A percentile compares a stretch with the other conserved stretches of the same genome.
Evolutionary conservation across 2,329 filamentous ascomycete genomes (phyloP).

Genomic region (Niveomyces coronatus): DNA sequence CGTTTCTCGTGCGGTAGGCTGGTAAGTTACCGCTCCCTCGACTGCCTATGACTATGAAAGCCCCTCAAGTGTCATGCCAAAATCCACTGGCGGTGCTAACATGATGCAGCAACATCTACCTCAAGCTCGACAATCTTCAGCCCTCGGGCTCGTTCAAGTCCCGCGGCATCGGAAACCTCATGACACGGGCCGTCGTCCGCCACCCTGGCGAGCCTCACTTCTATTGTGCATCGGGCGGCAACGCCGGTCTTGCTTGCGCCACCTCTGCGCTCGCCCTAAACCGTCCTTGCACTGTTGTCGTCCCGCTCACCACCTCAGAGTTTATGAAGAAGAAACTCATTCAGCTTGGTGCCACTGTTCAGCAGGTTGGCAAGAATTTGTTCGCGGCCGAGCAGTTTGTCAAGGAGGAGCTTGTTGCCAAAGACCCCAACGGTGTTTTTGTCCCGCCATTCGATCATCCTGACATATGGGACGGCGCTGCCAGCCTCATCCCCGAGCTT

Average conservation of each 20-base stretch:
- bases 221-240: slow-evolving; percentile 73
- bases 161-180: slow-evolving; percentile 62
- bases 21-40: too few species aligned
- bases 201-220: slow-evolving; percentile 46
- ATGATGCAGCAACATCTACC: slow-evolving; percentile 56
- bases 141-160: too few species aligned
- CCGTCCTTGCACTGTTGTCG: slow-evolving; percentile 62
- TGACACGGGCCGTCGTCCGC: slow-evolving; percentile 32
- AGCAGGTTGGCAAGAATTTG: slow-evolving; percentile 59
- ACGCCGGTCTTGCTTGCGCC: slow-evolving; percentile 75
- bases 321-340: slow-evolving; percentile 63
- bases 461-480: slow-evolving; percentile 56
- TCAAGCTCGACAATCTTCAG: too few species aligned
- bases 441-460: slow-evolving; percentile 61
- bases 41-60: too few species aligned
- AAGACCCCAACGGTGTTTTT: slow-evolving; percentile 47
- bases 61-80: too few species aligned
- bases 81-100: slow-evolving; percentile 5
- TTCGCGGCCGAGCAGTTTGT: slow-evolving; percentile 60
- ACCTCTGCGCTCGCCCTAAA: slow-evolving; percentile 56
- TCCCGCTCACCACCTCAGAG: slow-evolving; percentile 54
- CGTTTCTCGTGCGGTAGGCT: slow-evolving; percentile 61
- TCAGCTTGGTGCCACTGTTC: slow-evolving; percentile 57
- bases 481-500: slow-evolving; percentile 45
- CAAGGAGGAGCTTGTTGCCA: slow-evolving; percentile 42